phyloP scores from a whole-genome alignment of 2,329 filamentous ascomycete species.

The Ophiostoma perfectum region DNA sequence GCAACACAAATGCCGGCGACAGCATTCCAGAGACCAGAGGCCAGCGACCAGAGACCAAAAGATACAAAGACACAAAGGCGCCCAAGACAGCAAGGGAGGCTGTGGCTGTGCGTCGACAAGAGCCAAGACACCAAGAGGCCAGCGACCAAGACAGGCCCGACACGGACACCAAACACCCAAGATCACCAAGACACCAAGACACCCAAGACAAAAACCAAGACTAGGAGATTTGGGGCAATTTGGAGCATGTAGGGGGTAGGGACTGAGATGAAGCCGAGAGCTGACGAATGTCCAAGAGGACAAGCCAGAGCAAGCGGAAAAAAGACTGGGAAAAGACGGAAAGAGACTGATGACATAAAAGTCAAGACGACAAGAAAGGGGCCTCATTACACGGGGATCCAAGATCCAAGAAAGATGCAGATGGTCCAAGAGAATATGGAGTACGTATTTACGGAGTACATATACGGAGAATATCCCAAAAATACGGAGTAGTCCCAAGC shows the following conservation, averaged over 20 bases:
- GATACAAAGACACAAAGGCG: neutral
- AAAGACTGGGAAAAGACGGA: too few species aligned
- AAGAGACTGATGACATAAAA: too few species aligned
- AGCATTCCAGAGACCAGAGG: neutral
- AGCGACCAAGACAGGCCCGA: neutral
- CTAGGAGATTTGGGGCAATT: conserved; percentile 9
- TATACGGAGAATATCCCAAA: too few species aligned
- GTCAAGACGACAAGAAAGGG: too few species aligned
- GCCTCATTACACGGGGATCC: too few species aligned
- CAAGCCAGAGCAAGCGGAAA: too few species aligned
- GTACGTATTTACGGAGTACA: too few species aligned
- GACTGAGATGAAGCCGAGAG: neutral
- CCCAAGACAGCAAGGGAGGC: neutral
- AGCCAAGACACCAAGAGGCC: neutral
- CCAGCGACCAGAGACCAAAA: neutral
- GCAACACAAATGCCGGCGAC: neutral
- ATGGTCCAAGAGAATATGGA: too few species aligned
- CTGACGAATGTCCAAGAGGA: neutral
- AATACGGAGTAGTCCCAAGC: too few species aligned
- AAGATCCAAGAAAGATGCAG: too few species aligned
- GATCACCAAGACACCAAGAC: neutral
- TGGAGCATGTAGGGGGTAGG: neutral
- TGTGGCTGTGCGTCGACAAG: neutral
- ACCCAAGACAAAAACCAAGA: conserved; percentile 7
- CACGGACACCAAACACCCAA: neutral